A percentile compares a stretch with the other conserved stretches of the same genome.
Conservation (phyloP, 169 alveolate genomes). For the Theileria equi region DNA sequence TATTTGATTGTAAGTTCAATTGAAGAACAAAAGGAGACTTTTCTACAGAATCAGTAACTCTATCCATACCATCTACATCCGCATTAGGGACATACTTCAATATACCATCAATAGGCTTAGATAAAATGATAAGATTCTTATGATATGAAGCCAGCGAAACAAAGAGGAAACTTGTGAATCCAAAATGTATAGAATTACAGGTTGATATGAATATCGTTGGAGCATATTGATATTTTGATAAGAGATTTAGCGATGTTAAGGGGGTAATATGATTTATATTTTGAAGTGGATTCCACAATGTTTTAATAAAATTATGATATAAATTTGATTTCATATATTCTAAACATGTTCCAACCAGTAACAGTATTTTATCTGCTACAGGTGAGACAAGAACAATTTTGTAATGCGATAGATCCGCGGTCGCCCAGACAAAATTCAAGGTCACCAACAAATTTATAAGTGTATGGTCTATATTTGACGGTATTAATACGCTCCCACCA, state of each 20-base stretch:
- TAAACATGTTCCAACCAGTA: slow-evolving; percentile 47
- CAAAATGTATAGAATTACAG: slow-evolving; percentile 21
- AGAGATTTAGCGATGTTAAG: slow-evolving; percentile 28
- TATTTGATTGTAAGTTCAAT: no score
- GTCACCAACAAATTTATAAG: slow-evolving; percentile 33
- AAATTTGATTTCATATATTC: slow-evolving; percentile 46
- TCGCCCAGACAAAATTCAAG: slow-evolving; percentile 44
- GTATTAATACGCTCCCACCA: slow-evolving; percentile 46
- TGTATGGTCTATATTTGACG: slow-evolving; percentile 43
- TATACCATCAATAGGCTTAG: slow-evolving; percentile 7
- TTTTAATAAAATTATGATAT: slow-evolving; percentile 29
- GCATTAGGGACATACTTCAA: neutral
- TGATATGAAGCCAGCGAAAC: slow-evolving; percentile 32
- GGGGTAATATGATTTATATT: slow-evolving; percentile 21
- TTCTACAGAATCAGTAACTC: no score
- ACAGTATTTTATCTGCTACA: slow-evolving; percentile 31
- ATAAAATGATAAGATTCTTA: slow-evolving; percentile 30
- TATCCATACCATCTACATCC: neutral
- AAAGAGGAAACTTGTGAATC: slow-evolving; percentile 50
- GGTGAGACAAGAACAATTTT: slow-evolving; percentile 58
- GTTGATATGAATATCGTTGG: slow-evolving; percentile 62
- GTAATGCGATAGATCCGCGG: slow-evolving; percentile 29
- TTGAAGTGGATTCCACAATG: slow-evolving; percentile 56
- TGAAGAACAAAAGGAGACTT: no score
- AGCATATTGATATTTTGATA: slow-evolving; percentile 19